Evolutionary conservation across 345 rosid species (phyloP).

Genomic region (Orychophragmus violaceus): DNA sequence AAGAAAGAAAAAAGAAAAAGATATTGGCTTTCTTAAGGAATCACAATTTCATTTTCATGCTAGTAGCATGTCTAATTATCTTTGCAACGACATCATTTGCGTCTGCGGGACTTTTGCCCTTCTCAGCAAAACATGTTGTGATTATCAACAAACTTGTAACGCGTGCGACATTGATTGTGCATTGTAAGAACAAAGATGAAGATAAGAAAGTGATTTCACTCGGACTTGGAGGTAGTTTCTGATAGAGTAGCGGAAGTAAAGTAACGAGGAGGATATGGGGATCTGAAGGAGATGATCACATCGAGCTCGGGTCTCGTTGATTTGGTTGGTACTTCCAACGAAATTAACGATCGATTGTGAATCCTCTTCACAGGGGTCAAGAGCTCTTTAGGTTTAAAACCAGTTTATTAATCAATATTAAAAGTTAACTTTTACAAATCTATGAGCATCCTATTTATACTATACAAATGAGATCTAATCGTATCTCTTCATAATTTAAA

Average conservation of each 20-base stretch:
- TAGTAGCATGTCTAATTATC: neutral
- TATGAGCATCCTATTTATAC: too few relatives aligned
- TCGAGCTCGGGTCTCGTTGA: too few relatives aligned
- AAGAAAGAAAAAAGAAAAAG: neutral
- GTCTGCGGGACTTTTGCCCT: neutral
- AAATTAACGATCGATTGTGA: too few relatives aligned
- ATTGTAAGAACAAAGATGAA: neutral
- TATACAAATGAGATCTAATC: too few relatives aligned
- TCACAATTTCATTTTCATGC: neutral
- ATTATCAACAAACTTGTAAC: neutral
- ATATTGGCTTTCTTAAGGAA: neutral
- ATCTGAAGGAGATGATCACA: conserved; percentile 6
- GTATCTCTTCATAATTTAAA: too few relatives aligned
- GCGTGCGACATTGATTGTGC: neutral
- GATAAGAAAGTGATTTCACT: neutral
- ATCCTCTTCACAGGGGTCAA: too few relatives aligned
- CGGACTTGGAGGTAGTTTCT: neutral
- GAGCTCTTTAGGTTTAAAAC: too few relatives aligned
- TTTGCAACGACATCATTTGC: neutral
- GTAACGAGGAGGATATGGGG: too few relatives aligned
- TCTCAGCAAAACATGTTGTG: neutral
- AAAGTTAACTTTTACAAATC: too few relatives aligned
- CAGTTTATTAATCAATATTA: too few relatives aligned
- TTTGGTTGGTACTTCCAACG: too few relatives aligned
- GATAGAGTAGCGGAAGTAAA: too few relatives aligned